Percentiles rank a stretch among this genome's conserved stretches.
phyloP scores from a whole-genome alignment of 495 filamentous ascomycete genomes.

The Penicillium tannophilum region DNA sequence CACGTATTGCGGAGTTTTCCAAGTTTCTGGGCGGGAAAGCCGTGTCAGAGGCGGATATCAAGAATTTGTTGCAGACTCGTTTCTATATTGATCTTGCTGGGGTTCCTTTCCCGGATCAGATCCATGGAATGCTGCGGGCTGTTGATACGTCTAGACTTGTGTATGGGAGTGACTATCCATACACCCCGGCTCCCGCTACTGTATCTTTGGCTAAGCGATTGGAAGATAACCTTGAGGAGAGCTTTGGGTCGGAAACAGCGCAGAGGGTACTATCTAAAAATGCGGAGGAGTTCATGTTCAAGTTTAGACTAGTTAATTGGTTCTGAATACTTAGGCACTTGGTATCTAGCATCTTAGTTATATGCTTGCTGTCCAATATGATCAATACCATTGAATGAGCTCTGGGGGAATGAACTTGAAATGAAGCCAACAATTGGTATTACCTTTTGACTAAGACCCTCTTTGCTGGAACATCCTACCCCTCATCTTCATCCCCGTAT shows the following conservation, averaged over 20 bases:
- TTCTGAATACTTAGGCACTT: neutral
- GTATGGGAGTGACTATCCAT: constrained; percentile 52
- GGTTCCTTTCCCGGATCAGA: constrained; percentile 48
- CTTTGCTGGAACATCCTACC: neutral
- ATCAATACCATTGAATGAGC: neutral
- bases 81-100: constrained; percentile 58
- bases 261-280: constrained; percentile 14
- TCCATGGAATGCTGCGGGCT: constrained; percentile 35
- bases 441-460: no score
- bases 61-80: constrained; percentile 32
- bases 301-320: neutral
- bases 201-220: constrained; percentile 11
- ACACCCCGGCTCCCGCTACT: constrained; percentile 23
- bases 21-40: constrained; percentile 11
- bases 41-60: constrained; percentile 22
- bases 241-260: constrained; percentile 11
- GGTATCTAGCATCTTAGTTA: no score
- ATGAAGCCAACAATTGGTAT: no score
- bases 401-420: neutral
- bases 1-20: constrained; percentile 43
- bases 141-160: constrained; percentile 36
- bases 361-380: neutral
- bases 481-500: neutral
- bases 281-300: constrained; percentile 13
- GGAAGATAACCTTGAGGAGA: constrained; percentile 13